Evolutionary conservation across 805 yeast species (phyloP).

Genomic region (Candida sakaeoensis): DNA sequence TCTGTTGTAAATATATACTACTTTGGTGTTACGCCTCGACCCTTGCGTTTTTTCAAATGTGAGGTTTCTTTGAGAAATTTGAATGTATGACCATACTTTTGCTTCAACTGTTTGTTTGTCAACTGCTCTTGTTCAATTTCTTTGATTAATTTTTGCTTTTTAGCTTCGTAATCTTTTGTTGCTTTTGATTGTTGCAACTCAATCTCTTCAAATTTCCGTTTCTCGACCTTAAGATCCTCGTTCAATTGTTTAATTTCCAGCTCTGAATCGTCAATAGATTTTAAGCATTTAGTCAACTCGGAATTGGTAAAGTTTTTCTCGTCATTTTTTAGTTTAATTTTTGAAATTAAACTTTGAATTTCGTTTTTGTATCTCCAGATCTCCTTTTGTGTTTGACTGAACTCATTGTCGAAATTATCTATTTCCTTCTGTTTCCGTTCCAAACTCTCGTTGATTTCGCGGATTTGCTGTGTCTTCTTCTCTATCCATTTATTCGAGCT

Average conservation of each 20-base stretch:
- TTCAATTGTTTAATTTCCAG: slow-evolving; percentile 22
- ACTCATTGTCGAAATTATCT: slow-evolving; percentile 19
- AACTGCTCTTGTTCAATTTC: slow-evolving; percentile 22
- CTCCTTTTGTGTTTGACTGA: slow-evolving; percentile 36
- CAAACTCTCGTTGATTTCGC: slow-evolving; percentile 19
- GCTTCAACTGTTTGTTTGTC: slow-evolving; percentile 21
- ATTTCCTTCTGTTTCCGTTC: slow-evolving; percentile 26
- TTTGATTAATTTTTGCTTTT: slow-evolving; percentile 16
- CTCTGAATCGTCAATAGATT: slow-evolving; percentile 46
- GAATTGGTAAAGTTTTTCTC: slow-evolving; percentile 63
- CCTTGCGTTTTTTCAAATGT: slow-evolving; percentile 40
- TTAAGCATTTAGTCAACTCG: slow-evolving; percentile 53
- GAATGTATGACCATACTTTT: slow-evolving; percentile 29
- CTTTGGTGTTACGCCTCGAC: slow-evolving; percentile 35
- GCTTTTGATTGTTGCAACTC: slow-evolving; percentile 23
- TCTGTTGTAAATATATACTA: slow-evolving; percentile 7
- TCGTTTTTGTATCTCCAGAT: slow-evolving; percentile 46
- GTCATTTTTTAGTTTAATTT: slow-evolving; percentile 44
- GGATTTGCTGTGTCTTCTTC: slow-evolving; percentile 31
- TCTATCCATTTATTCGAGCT: slow-evolving; percentile 28
- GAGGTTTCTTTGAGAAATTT: slow-evolving; percentile 36
- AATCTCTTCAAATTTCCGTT: slow-evolving; percentile 18
- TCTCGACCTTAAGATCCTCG: slow-evolving; percentile 15
- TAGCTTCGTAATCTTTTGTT: slow-evolving; percentile 16
- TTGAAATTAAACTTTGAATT: slow-evolving; percentile 40